Conservation (phyloP, 371 early-diverging fungal genomes). For the Hamiltosporidium magnivora region DNA sequence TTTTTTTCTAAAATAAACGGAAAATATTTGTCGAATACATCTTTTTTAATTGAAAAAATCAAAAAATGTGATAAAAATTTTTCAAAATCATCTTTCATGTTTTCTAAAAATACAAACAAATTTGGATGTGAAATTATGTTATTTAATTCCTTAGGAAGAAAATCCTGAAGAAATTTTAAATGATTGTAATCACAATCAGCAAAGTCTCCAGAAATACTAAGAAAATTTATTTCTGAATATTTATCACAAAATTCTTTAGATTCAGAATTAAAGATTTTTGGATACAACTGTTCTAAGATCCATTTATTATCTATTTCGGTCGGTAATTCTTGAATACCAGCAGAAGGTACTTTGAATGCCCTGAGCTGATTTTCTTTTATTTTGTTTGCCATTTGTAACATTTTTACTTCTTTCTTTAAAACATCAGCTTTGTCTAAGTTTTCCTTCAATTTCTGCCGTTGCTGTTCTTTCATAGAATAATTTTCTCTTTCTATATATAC, state of each 20-base stretch:
- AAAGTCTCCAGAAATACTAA: not conserved
- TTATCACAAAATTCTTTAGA: not conserved
- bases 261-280: slow-evolving; percentile 3
- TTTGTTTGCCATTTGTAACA: slow-evolving; percentile 18
- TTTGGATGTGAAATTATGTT: slow-evolving; percentile 18
- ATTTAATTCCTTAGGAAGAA: slow-evolving; percentile 18
- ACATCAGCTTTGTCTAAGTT: slow-evolving; percentile 4
- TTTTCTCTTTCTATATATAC: slow-evolving; percentile 24
- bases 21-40: not conserved
- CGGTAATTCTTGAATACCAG: not conserved
- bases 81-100: not conserved
- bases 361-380: slow-evolving; percentile 29
- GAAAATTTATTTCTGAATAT: not conserved
- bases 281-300: slow-evolving; percentile 9
- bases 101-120: slow-evolving; percentile 19
- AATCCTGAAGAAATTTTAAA: slow-evolving; percentile 8
- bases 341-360: slow-evolving; percentile 10
- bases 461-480: slow-evolving; percentile 14
- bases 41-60: not conserved
- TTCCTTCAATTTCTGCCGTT: not conserved
- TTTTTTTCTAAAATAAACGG: slow-evolving; percentile 12
- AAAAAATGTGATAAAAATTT: too few relatives aligned
- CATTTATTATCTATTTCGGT: slow-evolving; percentile 16
- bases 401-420: slow-evolving; percentile 23
- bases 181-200: not conserved